Conservation (phyloP, 2,329 filamentous ascomycete genomes). For the Dothideomycetes sp. region DNA sequence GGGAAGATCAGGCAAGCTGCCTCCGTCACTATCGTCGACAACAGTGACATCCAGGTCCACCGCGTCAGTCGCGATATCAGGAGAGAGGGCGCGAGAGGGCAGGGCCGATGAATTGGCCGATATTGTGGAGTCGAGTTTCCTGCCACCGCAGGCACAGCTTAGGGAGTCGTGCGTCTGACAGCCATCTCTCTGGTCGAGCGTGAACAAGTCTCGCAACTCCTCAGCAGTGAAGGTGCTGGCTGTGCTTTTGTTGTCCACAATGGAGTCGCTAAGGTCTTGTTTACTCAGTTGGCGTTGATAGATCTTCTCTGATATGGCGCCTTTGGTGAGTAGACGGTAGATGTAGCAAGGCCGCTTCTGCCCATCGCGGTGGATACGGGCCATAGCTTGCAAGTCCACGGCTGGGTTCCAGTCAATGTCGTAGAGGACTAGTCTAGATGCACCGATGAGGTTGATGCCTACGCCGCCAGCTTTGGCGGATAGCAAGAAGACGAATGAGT, state of each 20-base stretch:
- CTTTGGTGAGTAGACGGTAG: constrained; percentile 57
- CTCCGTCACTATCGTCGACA: constrained; percentile 15
- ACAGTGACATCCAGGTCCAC: not conserved
- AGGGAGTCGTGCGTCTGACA: constrained; percentile 61
- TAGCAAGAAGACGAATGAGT: constrained; percentile 57
- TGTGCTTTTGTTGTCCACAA: constrained; percentile 55
- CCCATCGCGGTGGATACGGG: constrained; percentile 61
- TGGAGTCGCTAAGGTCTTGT: constrained; percentile 56
- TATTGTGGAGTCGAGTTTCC: no score
- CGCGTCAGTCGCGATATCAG: not conserved
- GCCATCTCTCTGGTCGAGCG: constrained; percentile 46
- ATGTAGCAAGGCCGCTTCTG: constrained; percentile 58
- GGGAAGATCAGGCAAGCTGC: constrained; percentile 22
- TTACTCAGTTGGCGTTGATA: constrained; percentile 64
- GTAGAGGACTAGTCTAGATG: constrained; percentile 58
- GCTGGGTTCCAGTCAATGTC: constrained; percentile 70
- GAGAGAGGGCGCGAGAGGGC: no score
- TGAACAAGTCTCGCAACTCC: constrained; percentile 57
- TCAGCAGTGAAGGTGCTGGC: constrained; percentile 53
- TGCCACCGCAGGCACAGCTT: constrained; percentile 49
- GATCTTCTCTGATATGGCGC: constrained; percentile 63
- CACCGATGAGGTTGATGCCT: constrained; percentile 60
- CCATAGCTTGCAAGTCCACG: constrained; percentile 64
- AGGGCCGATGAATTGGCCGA: no score
- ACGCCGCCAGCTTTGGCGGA: constrained; percentile 63